Percentiles rank a stretch among this genome's conserved stretches.
Conservation (phyloP, 78 protist genomes). For the Cavenderia fasciculata region DNA sequence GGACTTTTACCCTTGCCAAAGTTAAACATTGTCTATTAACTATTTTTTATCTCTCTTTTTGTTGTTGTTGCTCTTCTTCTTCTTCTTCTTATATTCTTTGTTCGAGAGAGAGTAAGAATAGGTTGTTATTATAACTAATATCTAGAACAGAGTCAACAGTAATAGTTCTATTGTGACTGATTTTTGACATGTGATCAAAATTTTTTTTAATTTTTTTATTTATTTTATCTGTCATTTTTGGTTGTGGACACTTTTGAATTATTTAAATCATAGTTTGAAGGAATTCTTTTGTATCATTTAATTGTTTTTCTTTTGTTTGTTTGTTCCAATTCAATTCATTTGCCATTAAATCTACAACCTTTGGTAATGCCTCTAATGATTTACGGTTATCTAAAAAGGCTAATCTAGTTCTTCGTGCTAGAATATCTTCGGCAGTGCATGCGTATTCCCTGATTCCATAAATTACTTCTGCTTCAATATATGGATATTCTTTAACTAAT, state of each 20-base stretch:
- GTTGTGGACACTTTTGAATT: too few species aligned
- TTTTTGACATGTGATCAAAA: not conserved
- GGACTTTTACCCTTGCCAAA: too few species aligned
- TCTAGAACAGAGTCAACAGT: not conserved
- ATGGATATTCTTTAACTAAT: slow-evolving; percentile 76
- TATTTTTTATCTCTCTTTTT: too few species aligned
- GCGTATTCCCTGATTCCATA: slow-evolving; percentile 88
- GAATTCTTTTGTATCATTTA: slow-evolving; percentile 28
- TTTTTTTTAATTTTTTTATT: not conserved
- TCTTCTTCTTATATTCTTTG: not conserved
- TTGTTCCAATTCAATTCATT: slow-evolving; percentile 59
- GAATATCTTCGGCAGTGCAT: slow-evolving; percentile 82
- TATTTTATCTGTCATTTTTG: too few species aligned
- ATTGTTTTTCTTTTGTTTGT: slow-evolving; percentile 29
- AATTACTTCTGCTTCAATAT: slow-evolving; percentile 91
- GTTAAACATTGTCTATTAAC: too few species aligned
- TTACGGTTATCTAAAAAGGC: slow-evolving; percentile 88
- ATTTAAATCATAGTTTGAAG: slow-evolving; percentile 41
- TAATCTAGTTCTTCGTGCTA: slow-evolving; percentile 91
- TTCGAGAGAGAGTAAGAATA: not conserved
- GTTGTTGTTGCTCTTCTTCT: too few species aligned
- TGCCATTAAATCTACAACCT: slow-evolving; percentile 77
- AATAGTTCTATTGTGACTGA: not conserved
- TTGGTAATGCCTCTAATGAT: slow-evolving; percentile 56
- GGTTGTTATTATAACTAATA: not conserved